Evolutionary conservation across 352 stramenopile species (phyloP).

Genomic region (Phytophthora tubulina): DNA sequence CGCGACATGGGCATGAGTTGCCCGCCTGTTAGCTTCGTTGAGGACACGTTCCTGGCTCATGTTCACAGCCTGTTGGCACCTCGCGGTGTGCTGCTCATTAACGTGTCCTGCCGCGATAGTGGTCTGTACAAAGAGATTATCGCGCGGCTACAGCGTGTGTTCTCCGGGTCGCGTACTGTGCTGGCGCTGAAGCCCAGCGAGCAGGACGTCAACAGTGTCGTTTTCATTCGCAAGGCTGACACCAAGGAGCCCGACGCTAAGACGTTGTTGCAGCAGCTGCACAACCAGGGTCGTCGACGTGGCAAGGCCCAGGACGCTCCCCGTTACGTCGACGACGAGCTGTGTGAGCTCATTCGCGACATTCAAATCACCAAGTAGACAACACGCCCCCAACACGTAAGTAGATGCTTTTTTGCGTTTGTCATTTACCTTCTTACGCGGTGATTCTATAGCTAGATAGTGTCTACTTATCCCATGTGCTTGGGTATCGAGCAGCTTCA

Average conservation of each 20-base stretch:
- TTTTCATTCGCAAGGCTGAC: constrained; percentile 60
- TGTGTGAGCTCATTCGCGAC: constrained; percentile 63
- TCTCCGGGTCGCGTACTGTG: constrained; percentile 39
- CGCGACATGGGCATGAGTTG: constrained; percentile 76
- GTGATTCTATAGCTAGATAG: constrained; percentile 2
- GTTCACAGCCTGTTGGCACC: constrained; percentile 45
- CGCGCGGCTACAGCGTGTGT: constrained; percentile 47
- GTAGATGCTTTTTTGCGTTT: constrained; percentile 25
- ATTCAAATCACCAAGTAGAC: constrained; percentile 56
- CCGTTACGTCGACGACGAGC: constrained; percentile 56
- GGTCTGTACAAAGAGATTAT: constrained; percentile 63
- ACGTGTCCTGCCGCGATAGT: constrained; percentile 67
- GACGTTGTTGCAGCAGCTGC: constrained; percentile 47
- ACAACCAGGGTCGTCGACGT: constrained; percentile 45
- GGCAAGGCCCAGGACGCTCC: constrained; percentile 39
- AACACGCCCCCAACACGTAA: constrained; percentile 28
- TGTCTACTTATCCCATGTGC: constrained; percentile 60
- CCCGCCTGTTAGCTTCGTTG: constrained; percentile 70
- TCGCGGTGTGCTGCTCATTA: constrained; percentile 67
- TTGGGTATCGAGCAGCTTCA: constrained; percentile 64
- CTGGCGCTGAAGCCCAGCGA: constrained; percentile 49
- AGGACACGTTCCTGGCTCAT: constrained; percentile 52
- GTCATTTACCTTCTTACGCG: constrained; percentile 10
- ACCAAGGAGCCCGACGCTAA: constrained; percentile 39
- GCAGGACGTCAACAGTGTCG: constrained; percentile 73